Percentiles rank a stretch among this genome's conserved stretches.
phyloP scores from a whole-genome alignment of 371 early-diverging fungal species.

The Apophysomyces trapeziformis region DNA sequence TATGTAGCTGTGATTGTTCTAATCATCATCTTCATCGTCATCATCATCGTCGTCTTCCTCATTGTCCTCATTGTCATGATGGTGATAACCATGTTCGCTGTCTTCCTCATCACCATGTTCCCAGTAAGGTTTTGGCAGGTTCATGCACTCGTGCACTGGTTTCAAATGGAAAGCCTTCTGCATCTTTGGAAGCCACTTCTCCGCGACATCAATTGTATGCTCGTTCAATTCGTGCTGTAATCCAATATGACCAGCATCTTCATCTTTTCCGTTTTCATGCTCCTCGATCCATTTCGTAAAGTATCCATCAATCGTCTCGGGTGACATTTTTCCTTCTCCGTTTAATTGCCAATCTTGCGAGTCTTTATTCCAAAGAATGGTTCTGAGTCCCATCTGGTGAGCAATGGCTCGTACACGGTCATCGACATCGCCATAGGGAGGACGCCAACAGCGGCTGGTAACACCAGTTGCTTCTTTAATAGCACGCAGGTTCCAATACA shows the following conservation, averaged over 20 bases:
- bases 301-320: slow-evolving; percentile 34
- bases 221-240: slow-evolving; percentile 57
- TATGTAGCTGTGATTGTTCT: neutral
- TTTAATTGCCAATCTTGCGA: slow-evolving; percentile 41
- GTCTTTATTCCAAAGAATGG: slow-evolving; percentile 39
- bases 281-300: slow-evolving; percentile 47
- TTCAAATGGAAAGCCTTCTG: slow-evolving; percentile 44
- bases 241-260: slow-evolving; percentile 48
- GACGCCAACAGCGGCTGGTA: slow-evolving; percentile 55
- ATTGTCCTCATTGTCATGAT: neutral
- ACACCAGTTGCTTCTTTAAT: slow-evolving; percentile 53
- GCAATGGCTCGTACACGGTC: slow-evolving; percentile 50
- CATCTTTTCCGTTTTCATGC: slow-evolving; percentile 26
- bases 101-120: slow-evolving; percentile 25
- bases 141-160: slow-evolving; percentile 49
- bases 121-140: slow-evolving; percentile 51
- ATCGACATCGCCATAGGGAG: slow-evolving; percentile 55
- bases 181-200: slow-evolving; percentile 52
- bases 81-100: neutral
- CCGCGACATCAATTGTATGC: slow-evolving; percentile 38
- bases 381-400: slow-evolving; percentile 41
- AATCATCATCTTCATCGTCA: neutral
- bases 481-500: slow-evolving; percentile 47
- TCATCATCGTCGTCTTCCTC: neutral
- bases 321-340: slow-evolving; percentile 28